These are phyloP conservation scores for Pseudogymnoascus sp. DNA, from an alignment of 2,329 filamentous ascomycete genomes.

Conservation along the genomic window DNA sequence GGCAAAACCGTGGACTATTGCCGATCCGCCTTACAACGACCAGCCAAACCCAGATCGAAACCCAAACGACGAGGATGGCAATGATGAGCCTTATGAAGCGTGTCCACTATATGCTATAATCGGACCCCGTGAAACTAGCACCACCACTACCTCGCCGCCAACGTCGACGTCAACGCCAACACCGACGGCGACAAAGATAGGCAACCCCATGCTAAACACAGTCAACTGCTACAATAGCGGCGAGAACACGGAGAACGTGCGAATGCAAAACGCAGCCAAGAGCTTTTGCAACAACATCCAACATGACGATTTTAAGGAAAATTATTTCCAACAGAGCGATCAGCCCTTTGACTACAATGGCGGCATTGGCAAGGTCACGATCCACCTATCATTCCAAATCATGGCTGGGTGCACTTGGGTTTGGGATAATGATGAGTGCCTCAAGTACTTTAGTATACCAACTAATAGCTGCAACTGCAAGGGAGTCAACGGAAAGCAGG, in stretches of 20 bases:
- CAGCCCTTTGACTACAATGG: conserved; percentile 5
- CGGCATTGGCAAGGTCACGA: conserved; percentile 10
- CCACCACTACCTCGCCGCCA: not conserved
- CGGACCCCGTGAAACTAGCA: not conserved
- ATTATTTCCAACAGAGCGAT: not conserved
- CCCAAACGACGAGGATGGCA: no score
- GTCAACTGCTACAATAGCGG: not conserved
- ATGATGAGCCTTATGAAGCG: no score
- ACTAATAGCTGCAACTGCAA: conserved; percentile 24
- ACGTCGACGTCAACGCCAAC: no score
- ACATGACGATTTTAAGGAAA: not conserved
- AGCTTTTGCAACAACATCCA: not conserved
- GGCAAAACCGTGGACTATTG: no score
- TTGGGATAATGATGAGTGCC: conserved; percentile 18
- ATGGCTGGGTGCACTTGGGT: conserved; percentile 17
- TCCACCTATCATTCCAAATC: conserved; percentile 15
- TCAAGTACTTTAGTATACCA: conserved; percentile 21
- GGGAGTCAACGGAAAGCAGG: conserved; percentile 21
- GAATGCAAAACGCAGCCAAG: not conserved
- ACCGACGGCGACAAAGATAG: not conserved
- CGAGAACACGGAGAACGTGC: not conserved
- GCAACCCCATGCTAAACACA: not conserved
- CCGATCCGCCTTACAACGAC: no score
- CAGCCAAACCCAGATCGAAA: no score
- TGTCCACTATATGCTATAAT: no score